Percentiles rank a stretch among this genome's conserved stretches.
Evolutionary conservation across 2,329 filamentous ascomycete species (phyloP).

Genomic region (Neofusicoccum laricinum): DNA sequence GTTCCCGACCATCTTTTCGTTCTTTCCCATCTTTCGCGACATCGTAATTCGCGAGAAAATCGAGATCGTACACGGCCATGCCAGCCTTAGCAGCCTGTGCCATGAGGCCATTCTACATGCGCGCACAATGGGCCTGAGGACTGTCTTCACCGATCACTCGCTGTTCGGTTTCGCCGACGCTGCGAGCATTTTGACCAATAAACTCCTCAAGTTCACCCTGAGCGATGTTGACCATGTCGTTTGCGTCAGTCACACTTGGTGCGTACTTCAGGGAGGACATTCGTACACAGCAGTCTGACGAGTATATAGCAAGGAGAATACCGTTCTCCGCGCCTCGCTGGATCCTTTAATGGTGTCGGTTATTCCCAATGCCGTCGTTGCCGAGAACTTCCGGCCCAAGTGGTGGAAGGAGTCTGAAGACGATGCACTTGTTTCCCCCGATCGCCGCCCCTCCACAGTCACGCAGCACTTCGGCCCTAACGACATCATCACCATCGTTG

Average conservation of each 20-base stretch:
- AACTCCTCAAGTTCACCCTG: constrained; percentile 90
- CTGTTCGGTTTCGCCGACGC: constrained; percentile 97
- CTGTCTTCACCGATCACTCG: constrained; percentile 96
- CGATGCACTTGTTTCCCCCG: constrained; percentile 12
- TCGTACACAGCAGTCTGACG: background rate
- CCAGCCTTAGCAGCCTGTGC: constrained; percentile 85
- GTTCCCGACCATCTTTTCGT: constrained; percentile 96
- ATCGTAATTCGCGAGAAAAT: constrained; percentile 93
- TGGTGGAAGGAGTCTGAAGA: constrained; percentile 37
- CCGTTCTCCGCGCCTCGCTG: constrained; percentile 86
- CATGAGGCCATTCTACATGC: constrained; percentile 94
- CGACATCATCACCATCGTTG: constrained; percentile 91
- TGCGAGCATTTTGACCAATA: constrained; percentile 93
- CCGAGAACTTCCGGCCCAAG: constrained; percentile 86
- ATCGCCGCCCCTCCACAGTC: constrained; percentile 33
- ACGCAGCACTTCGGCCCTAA: constrained; percentile 71
- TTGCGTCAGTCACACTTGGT: constrained; percentile 98
- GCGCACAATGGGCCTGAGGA: constrained; percentile 90
- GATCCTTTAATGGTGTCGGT: constrained; percentile 97
- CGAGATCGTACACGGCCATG: constrained; percentile 98
- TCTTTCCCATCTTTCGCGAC: constrained; percentile 96
- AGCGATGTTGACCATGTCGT: constrained; percentile 98
- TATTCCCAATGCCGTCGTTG: constrained; percentile 95
- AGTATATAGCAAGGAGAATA: constrained; percentile 85
- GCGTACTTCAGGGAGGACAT: constrained; percentile 19